Evolutionary conservation across 768 basidiomycete genomes (phyloP), one percentile per base, ranked within the genome.

Genomic region (Dioszegia aurantiaca): DNA sequence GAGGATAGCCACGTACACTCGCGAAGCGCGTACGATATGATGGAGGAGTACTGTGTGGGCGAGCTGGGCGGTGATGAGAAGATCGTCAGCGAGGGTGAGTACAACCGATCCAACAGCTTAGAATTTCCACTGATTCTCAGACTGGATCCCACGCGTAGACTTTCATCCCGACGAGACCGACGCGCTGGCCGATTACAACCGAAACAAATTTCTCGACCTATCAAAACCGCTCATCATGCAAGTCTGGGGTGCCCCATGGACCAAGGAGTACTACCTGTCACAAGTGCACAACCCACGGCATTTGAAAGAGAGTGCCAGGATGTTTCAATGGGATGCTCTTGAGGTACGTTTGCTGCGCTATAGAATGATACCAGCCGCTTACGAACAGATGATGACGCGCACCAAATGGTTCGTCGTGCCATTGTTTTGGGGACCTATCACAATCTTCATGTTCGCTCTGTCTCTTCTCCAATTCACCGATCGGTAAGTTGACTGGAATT

Each of bases 241-340:
- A 77, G 84, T 99, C 60, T 92, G 88, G 89, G 79, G 85, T 61
- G 84, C 84, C 16, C 59, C 55, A 45, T 70, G 42, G 58, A 89
- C 89, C 73, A 99, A 99, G 81, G 84, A 87, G 3, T 98, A 92
- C 77, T 99, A 99, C 74, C 80, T 99, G 48, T 83, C 90, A 68
- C 95, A 99, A 77, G 89, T 99, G 0, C 95, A 99, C 77, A 92
- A 97, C 75, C 94, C 95, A 1, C 84, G 95, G 41, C 93, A 93
- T 75, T 77, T 93, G 52, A 77, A 84, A 6, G 82, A 89, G 51
- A 86, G 88, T 17, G 92, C 93, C 1, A 85, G 90, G 63, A 79
- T 99, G 59, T 98, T 99, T 74, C 88, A 86, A 12, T 85, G 87
- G 1, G 79, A 82, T 40, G 81, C 85, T 57, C 84, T 95, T 30